phyloP scores from a whole-genome alignment of 2,329 filamentous ascomycete species.

The Claviceps sp. region DNA sequence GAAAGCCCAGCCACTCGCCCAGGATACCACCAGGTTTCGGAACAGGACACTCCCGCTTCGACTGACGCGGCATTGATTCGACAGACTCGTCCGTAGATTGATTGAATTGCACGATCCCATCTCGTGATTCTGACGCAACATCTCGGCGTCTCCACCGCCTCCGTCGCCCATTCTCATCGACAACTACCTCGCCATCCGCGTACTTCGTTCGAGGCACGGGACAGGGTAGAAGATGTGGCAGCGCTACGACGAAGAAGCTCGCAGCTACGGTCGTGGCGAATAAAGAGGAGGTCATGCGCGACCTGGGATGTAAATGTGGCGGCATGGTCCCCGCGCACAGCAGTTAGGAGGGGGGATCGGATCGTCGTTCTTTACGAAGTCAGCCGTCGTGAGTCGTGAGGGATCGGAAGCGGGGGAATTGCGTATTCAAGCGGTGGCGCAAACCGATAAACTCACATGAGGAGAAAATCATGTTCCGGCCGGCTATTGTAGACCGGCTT shows the following conservation, averaged over 20 bases:
- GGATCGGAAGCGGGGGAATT: neutral
- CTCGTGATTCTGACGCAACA: slow-evolving; percentile 23
- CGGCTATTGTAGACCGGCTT: neutral
- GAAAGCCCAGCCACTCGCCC: slow-evolving; percentile 62
- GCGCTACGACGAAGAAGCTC: slow-evolving; percentile 81
- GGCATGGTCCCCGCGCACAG: slow-evolving; percentile 42
- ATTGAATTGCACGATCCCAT: slow-evolving; percentile 36
- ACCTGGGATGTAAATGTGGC: slow-evolving; percentile 84
- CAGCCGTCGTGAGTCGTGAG: neutral
- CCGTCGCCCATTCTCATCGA: slow-evolving; percentile 31
- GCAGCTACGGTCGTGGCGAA: slow-evolving; percentile 87
- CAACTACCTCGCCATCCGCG: slow-evolving; percentile 50
- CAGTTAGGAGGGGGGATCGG: neutral
- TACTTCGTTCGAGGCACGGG: slow-evolving; percentile 65
- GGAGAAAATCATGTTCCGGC: slow-evolving; percentile 9
- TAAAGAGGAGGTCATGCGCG: slow-evolving; percentile 81
- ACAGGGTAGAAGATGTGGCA: slow-evolving; percentile 85
- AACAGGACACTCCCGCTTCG: slow-evolving; percentile 70
- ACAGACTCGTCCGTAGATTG: slow-evolving; percentile 23
- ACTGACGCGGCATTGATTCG: slow-evolving; percentile 23
- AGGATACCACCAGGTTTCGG: slow-evolving; percentile 77
- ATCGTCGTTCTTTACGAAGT: slow-evolving; percentile 3
- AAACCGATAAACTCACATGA: slow-evolving; percentile 8
- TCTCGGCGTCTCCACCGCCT: slow-evolving; percentile 29
- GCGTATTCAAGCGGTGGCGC: no score